These are phyloP conservation scores for Yamadazyma jaroonii DNA, from an alignment of 1,139 yeast genomes.

Conservation along the genomic window DNA sequence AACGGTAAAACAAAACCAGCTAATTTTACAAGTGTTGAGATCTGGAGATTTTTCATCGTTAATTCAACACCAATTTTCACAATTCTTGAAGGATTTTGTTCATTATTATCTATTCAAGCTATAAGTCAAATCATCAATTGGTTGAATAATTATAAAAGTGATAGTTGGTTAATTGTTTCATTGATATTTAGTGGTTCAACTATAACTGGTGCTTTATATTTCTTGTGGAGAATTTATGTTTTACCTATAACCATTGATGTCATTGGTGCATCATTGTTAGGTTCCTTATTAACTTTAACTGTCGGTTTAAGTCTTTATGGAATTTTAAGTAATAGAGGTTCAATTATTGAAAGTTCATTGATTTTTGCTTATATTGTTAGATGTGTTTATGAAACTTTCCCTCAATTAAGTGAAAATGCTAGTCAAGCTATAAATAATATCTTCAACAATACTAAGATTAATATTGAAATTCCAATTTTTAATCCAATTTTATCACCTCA, in stretches of 20 bases:
- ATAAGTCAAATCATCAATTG: conserved; percentile 80
- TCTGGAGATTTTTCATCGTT: conserved; percentile 68
- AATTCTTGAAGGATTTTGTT: conserved; percentile 87
- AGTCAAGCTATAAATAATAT: conserved; percentile 35
- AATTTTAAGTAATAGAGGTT: conserved; percentile 77
- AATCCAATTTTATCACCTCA: conserved; percentile 43
- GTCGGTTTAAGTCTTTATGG: conserved; percentile 78
- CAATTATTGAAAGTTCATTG: conserved; percentile 83
- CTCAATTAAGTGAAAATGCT: conserved; percentile 64
- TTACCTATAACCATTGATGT: conserved; percentile 67
- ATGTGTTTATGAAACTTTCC: conserved; percentile 87
- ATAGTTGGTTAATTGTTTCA: conserved; percentile 77
- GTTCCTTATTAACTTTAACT: conserved; percentile 78
- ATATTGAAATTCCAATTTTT: conserved; percentile 28
- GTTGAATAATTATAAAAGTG: conserved; percentile 66
- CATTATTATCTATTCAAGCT: conserved; percentile 84
- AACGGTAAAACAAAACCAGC: conserved; percentile 17
- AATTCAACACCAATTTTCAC: conserved; percentile 90
- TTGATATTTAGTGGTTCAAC: conserved; percentile 73
- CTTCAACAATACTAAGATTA: conserved; percentile 38
- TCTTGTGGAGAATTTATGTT: conserved; percentile 78
- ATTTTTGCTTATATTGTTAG: conserved; percentile 89
- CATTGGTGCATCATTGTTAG: conserved; percentile 77
- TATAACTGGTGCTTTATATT: conserved; percentile 72
- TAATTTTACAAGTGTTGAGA: conserved; percentile 18